Conservation (phyloP, 2,329 filamentous ascomycete species). For the Colletotrichum phormii region DNA sequence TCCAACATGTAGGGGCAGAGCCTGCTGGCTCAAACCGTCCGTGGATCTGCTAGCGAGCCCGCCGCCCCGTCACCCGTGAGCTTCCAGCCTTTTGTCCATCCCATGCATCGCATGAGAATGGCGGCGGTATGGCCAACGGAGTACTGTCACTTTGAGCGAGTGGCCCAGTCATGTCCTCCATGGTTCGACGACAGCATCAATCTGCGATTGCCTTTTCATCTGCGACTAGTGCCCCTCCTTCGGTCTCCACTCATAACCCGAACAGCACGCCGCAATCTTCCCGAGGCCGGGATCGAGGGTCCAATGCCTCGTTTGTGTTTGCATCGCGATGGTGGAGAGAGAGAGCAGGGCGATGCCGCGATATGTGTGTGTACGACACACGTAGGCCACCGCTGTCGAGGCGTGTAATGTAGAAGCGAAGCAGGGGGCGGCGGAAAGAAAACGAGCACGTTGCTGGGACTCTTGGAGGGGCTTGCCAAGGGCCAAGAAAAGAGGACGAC, state of each 20-base stretch:
- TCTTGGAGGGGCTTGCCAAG: slow-evolving; percentile 5
- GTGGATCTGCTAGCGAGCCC: slow-evolving; percentile 14
- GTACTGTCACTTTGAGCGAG: background rate
- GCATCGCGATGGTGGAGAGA: slow-evolving; percentile 2
- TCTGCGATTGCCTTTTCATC: slow-evolving; percentile 28
- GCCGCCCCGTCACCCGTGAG: background rate
- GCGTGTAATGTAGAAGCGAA: background rate
- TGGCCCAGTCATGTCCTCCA: background rate
- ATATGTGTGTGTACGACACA: background rate
- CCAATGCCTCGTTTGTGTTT: slow-evolving; percentile 3
- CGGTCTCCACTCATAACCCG: background rate
- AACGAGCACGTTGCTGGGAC: background rate
- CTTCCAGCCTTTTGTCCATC: slow-evolving; percentile 3
- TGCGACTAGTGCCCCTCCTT: slow-evolving; percentile 3
- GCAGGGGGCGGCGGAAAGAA: background rate
- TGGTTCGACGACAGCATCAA: slow-evolving; percentile 4
- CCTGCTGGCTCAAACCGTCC: slow-evolving; percentile 31
- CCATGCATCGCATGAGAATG: slow-evolving; percentile 15
- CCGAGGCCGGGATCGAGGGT: slow-evolving; percentile 17
- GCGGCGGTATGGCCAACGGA: background rate
- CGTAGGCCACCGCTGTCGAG: background rate
- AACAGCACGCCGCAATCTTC: background rate
- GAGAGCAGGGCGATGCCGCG: background rate
- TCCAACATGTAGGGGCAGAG: slow-evolving; percentile 26
- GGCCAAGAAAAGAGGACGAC: slow-evolving; percentile 6